phyloP scores from a whole-genome alignment of 441 rosid genomes.

The Adansonia rubrostipa region DNA sequence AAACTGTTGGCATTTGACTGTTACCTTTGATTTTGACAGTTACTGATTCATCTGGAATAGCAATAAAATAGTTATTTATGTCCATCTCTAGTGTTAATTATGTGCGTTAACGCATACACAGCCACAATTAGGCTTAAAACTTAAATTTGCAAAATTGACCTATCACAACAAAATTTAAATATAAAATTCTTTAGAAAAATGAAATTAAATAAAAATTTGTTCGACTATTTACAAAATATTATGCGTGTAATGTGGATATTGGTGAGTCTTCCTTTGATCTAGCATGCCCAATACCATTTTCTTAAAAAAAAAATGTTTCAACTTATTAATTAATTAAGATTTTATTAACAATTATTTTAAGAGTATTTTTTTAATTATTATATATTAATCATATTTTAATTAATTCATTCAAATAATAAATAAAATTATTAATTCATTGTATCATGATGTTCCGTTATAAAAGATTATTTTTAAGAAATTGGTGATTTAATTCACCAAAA shows the following conservation, averaged over 20 bases:
- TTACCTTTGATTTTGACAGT: not conserved
- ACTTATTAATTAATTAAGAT: too few relatives aligned
- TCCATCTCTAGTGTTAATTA: not conserved
- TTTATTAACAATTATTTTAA: too few relatives aligned
- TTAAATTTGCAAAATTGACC: too few relatives aligned
- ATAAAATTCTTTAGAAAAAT: not conserved
- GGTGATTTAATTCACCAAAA: not conserved
- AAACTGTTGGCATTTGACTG: not conserved
- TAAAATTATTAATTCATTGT: too few relatives aligned
- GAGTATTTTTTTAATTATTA: too few relatives aligned
- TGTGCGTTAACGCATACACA: not conserved
- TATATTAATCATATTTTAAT: too few relatives aligned
- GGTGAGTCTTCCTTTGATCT: not conserved
- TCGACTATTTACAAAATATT: not conserved
- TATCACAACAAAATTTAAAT: not conserved
- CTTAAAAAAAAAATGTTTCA: not conserved
- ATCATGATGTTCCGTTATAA: not conserved
- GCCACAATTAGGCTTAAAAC: too few relatives aligned
- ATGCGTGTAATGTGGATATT: not conserved
- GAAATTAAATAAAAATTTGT: not conserved
- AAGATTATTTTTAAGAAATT: not conserved
- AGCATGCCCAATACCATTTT: not conserved
- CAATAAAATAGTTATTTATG: not conserved
- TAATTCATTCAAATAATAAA: too few relatives aligned
- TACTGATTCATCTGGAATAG: not conserved